phyloP scores from a whole-genome alignment of 139 green algal genomes.

The Zygnema cylindricum region DNA sequence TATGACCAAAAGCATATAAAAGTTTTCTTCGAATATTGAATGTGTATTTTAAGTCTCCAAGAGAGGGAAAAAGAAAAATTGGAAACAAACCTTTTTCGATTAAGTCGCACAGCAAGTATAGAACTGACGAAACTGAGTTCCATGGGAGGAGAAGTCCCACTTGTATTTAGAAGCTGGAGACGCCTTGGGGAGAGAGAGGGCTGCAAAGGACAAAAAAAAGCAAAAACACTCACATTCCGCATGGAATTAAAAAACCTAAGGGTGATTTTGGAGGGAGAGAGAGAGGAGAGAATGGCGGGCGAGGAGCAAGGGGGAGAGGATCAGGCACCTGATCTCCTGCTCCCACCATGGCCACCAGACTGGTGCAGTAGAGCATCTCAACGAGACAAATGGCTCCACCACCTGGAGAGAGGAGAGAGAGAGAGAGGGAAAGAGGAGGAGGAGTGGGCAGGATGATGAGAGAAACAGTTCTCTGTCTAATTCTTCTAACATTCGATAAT shows the following conservation, averaged over 20 bases:
- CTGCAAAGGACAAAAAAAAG: constrained; percentile 65
- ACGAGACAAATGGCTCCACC: background rate
- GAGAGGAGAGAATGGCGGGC: background rate
- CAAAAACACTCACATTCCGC: background rate
- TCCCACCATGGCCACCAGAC: constrained; percentile 79
- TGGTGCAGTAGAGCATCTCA: constrained; percentile 86
- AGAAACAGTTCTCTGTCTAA: background rate
- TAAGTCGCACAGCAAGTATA: constrained; percentile 79
- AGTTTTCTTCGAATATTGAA: too few relatives aligned
- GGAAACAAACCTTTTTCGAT: constrained; percentile 59
- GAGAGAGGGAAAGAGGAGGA: background rate
- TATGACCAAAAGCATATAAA: too few relatives aligned
- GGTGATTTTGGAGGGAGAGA: background rate
- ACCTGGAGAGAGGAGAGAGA: background rate
- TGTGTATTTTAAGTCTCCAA: too few relatives aligned
- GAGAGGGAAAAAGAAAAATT: too few relatives aligned
- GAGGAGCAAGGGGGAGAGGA: background rate
- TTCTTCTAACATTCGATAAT: background rate
- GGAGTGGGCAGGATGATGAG: background rate
- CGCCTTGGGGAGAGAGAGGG: constrained; percentile 77
- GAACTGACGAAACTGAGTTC: constrained; percentile 34
- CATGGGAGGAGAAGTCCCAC: constrained; percentile 25
- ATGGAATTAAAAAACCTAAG: background rate
- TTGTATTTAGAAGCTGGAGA: constrained; percentile 80
- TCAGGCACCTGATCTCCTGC: constrained; percentile 61